These are phyloP conservation scores for Populus nigra DNA, from an alignment of 345 rosid genomes.

Conservation along the genomic window DNA sequence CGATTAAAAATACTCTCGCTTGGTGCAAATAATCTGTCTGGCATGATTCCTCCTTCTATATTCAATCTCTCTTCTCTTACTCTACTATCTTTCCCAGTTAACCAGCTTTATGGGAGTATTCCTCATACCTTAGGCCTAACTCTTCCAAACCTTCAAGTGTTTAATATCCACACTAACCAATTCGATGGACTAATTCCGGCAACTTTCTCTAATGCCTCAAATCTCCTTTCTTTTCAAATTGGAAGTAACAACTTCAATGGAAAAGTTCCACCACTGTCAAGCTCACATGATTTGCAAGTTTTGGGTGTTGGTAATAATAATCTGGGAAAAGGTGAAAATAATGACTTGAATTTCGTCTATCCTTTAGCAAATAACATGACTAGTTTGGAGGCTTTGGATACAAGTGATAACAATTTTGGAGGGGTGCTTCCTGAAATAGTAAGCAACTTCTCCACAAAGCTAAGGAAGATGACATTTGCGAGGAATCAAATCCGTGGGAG, in stretches of 20 bases:
- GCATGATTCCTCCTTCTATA: constrained; percentile 16
- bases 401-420: neutral
- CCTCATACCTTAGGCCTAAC: constrained; percentile 12
- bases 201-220: constrained; percentile 26
- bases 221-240: neutral
- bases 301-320: neutral
- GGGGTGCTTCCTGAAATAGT: constrained; percentile 4
- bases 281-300: neutral
- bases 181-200: constrained; percentile 16
- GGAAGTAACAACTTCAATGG: constrained; percentile 6
- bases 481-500: constrained; percentile 10
- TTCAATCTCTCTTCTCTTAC: constrained; percentile 19
- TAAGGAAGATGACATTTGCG: neutral
- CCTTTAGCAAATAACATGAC: neutral
- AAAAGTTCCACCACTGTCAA: neutral
- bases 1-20: neutral
- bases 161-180: neutral
- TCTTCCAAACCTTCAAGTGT: constrained; percentile 8
- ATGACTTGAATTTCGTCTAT: constrained; percentile 10
- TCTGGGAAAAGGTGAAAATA: constrained; percentile 6
- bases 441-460: constrained; percentile 11
- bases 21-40: constrained; percentile 8
- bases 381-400: neutral
- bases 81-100: neutral
- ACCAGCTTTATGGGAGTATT: constrained; percentile 23